These are phyloP conservation scores for Penicillium sp. DNA, from an alignment of 2,329 filamentous ascomycete genomes.

Conservation along the genomic window DNA sequence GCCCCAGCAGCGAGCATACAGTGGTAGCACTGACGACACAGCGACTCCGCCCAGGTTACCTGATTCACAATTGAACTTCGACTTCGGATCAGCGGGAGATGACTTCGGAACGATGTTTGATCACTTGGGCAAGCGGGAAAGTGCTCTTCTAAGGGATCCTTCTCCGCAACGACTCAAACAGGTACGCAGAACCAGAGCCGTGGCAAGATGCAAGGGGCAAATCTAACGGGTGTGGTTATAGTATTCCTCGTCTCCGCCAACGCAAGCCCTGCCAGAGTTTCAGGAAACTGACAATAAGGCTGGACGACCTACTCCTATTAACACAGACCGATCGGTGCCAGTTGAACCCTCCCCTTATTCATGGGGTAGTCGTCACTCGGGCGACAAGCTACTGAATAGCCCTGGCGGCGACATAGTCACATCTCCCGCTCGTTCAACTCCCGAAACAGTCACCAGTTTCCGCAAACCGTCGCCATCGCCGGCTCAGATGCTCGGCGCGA, in stretches of 20 bases:
- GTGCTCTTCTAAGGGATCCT: constrained; percentile 27
- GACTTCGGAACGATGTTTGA: constrained; percentile 58
- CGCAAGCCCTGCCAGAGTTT: constrained; percentile 17
- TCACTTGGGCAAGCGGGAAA: constrained; percentile 41
- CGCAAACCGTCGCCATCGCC: constrained; percentile 25
- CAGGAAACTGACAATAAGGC: constrained; percentile 26
- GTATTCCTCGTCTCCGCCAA: constrained; percentile 26
- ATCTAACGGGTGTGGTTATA: constrained; percentile 24
- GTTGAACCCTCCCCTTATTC: constrained; percentile 54
- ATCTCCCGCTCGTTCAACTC: constrained; percentile 15
- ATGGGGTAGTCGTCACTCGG: constrained; percentile 54
- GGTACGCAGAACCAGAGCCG: constrained; percentile 21
- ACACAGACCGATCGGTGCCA: constrained; percentile 45
- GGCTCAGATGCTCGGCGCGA: constrained; percentile 26
- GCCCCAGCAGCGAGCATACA: constrained; percentile 51
- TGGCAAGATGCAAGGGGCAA: constrained; percentile 7
- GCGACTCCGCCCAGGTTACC: constrained; percentile 54
- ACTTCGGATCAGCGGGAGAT: constrained; percentile 40
- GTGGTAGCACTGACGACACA: constrained; percentile 54
- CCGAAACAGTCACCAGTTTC: constrained; percentile 14
- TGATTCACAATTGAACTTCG: constrained; percentile 43
- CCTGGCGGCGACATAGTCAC: constrained; percentile 27
- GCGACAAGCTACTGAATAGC: constrained; percentile 50
- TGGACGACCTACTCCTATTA: constrained; percentile 45
- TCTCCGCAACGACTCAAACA: constrained; percentile 20